These are phyloP conservation scores for Fusarium buharicum DNA, from an alignment of 2,329 filamentous ascomycete species.

Conservation along the genomic window DNA sequence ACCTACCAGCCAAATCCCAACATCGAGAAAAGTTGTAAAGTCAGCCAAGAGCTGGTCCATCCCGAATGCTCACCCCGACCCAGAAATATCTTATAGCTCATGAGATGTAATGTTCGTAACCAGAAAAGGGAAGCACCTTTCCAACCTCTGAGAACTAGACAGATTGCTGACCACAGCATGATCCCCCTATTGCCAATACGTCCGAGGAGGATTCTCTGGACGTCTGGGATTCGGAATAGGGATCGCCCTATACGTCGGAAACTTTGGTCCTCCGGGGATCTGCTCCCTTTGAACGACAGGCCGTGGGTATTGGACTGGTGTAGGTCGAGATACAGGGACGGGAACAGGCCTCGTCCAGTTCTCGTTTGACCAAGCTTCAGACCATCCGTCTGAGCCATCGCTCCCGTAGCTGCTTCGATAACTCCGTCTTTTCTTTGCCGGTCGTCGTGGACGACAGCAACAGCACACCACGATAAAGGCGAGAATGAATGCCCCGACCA, in stretches of 20 bases:
- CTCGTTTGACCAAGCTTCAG: conserved; percentile 16
- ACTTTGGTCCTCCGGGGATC: conserved; percentile 49
- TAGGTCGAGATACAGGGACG: conserved; percentile 7
- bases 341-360: conserved; percentile 25
- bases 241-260: conserved; percentile 49
- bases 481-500: conserved; percentile 53
- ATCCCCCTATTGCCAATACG: conserved; percentile 1
- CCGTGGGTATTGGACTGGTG: conserved; percentile 28
- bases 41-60: too few relatives aligned
- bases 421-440: conserved; percentile 4
- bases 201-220: conserved; percentile 15
- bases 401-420: conserved; percentile 30
- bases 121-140: not conserved
- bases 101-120: not conserved
- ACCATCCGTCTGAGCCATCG: conserved; percentile 25
- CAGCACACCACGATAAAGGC: conserved; percentile 50
- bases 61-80: too few relatives aligned
- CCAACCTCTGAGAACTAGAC: too few relatives aligned
- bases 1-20: not conserved
- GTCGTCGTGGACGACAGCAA: conserved; percentile 32
- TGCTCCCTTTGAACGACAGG: conserved; percentile 40
- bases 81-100: too few relatives aligned
- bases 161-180: too few relatives aligned
- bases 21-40: not conserved
- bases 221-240: conserved; percentile 49